phyloP scores from a whole-genome alignment of 169 alveolate genomes.

The Plasmodium coatneyi region DNA sequence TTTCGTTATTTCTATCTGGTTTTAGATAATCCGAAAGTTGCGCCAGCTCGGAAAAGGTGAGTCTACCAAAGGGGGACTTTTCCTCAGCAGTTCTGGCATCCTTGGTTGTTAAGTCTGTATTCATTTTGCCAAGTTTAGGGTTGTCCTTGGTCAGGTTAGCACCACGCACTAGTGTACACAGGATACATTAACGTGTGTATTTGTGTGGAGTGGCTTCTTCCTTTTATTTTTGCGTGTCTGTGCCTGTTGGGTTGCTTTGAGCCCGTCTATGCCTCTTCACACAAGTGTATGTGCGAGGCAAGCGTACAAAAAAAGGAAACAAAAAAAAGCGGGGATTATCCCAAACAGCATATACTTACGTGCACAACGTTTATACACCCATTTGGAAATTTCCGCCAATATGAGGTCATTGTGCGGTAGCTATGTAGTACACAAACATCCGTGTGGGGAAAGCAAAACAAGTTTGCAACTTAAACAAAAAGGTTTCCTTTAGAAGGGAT shows the following conservation, averaged over 20 bases:
- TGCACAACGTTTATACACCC: neutral
- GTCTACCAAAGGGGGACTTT: neutral
- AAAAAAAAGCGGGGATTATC: neutral
- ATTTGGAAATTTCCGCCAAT: neutral
- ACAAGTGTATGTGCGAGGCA: neutral
- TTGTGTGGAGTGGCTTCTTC: neutral
- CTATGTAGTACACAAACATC: neutral
- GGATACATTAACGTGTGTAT: neutral
- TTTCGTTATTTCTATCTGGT: constrained; percentile 5
- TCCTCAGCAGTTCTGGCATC: neutral
- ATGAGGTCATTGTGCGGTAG: neutral
- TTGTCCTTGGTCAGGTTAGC: neutral
- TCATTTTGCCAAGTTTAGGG: neutral
- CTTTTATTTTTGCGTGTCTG: neutral
- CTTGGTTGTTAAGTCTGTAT: neutral
- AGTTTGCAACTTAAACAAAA: constrained; percentile 43
- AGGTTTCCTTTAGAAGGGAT: neutral
- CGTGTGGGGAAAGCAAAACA: constrained; percentile 9
- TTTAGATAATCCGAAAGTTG: constrained; percentile 19
- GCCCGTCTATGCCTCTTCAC: neutral
- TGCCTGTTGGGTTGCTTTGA: neutral
- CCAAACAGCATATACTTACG: neutral
- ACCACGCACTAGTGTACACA: neutral
- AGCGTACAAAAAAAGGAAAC: neutral
- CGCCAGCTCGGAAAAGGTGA: neutral